Conservation (phyloP, 345 rosid genomes). For the Capsella bursapastoris region DNA sequence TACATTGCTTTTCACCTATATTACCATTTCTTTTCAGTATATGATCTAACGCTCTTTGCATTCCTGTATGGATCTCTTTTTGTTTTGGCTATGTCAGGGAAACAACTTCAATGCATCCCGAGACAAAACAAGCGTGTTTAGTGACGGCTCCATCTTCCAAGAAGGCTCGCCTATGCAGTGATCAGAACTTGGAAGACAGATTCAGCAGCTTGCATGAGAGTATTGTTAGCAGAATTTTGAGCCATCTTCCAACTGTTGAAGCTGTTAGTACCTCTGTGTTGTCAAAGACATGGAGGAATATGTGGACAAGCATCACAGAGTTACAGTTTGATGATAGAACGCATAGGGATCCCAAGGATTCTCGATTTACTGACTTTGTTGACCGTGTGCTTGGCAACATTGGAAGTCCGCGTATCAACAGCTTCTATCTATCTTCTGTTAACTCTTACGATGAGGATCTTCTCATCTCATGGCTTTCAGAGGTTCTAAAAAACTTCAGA, state of each 20-base stretch:
- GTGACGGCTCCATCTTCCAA: slow-evolving; percentile 17
- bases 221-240: slow-evolving; percentile 21
- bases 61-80: not conserved
- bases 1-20: not conserved
- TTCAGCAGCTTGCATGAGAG: slow-evolving; percentile 29
- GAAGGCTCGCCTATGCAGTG: slow-evolving; percentile 16
- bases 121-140: not conserved
- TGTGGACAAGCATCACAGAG: slow-evolving; percentile 31
- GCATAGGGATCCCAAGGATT: not conserved
- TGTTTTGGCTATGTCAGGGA: slow-evolving; percentile 2
- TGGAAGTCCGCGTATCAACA: slow-evolving; percentile 14
- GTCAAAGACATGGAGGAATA: slow-evolving; percentile 28
- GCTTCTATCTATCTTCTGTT: slow-evolving; percentile 26
- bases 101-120: slow-evolving; percentile 7
- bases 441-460: slow-evolving; percentile 23
- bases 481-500: slow-evolving; percentile 17
- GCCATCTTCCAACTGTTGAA: slow-evolving; percentile 30
- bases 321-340: slow-evolving; percentile 18
- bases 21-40: not conserved
- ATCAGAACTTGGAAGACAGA: slow-evolving; percentile 1
- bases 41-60: slow-evolving; percentile 15
- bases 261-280: slow-evolving; percentile 37
- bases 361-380: slow-evolving; percentile 21
- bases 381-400: slow-evolving; percentile 14
- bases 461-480: slow-evolving; percentile 26